These are phyloP conservation scores for Moesziomyces parantarcticus DNA, from an alignment of 1,284 basidiomycete species.

Conservation along the genomic window DNA sequence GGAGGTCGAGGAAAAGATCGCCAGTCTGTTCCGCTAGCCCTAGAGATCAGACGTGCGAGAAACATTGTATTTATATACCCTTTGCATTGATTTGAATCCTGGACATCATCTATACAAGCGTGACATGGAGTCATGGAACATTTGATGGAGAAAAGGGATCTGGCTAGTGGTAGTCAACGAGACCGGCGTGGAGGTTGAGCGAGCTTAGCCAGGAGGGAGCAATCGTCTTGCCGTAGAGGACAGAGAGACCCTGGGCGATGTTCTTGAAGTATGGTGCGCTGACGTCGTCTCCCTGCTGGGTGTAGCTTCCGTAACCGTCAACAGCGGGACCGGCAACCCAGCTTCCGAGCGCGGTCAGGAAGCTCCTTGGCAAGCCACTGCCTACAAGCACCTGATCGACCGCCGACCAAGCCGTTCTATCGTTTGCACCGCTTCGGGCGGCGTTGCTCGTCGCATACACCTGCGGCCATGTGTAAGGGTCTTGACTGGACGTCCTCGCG, in stretches of 20 bases:
- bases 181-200: constrained; percentile 50
- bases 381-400: constrained; percentile 19
- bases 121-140: background rate
- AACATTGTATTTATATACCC: constrained; percentile 23
- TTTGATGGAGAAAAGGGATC: background rate
- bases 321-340: constrained; percentile 66
- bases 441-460: constrained; percentile 31
- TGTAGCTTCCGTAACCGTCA: constrained; percentile 53
- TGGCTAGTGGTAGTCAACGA: constrained; percentile 56
- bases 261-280: constrained; percentile 54
- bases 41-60: too few species aligned
- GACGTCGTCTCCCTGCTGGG: constrained; percentile 57
- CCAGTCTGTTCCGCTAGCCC: constrained; percentile 43
- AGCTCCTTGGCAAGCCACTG: constrained; percentile 18
- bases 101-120: background rate
- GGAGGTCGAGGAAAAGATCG: constrained; percentile 56
- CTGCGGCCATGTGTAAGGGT: constrained; percentile 56
- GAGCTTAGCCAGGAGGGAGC: constrained; percentile 45
- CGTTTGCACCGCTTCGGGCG: constrained; percentile 6
- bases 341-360: constrained; percentile 54
- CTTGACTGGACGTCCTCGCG: constrained; percentile 54
- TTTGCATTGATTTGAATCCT: background rate
- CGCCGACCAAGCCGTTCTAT: constrained; percentile 7
- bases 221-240: constrained; percentile 50
- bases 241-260: constrained; percentile 49